Evolutionary conservation across 139 green algal genomes (phyloP), one percentile per base, ranked within the genome.

Genomic region (Medakamo hakoo): DNA sequence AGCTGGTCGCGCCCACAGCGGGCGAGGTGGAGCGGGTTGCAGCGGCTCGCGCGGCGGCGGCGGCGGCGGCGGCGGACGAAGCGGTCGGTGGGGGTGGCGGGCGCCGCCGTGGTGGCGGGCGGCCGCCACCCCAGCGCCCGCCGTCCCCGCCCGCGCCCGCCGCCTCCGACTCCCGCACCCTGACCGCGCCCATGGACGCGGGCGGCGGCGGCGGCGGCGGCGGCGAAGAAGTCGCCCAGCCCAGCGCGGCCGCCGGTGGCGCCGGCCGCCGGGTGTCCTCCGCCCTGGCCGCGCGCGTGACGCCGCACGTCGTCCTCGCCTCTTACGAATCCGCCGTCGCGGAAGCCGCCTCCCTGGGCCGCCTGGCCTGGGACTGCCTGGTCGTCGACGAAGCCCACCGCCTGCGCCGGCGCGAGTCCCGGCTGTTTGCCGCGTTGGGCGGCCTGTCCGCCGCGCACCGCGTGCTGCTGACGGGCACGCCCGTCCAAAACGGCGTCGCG

Each of bases 261-360:
- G 58, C 55, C 1, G 32, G 52, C 9, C 30, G 40, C 26, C n/a
- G n/a, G n/a, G 49, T 4, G 23, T 24, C 31, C 49, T 62, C 60
- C 21, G 27, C 1, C 26, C 56, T 3, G 3, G 22, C 22, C 31
- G 1, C 1, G 23, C 71, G 77, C 68, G 67, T 92, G 27, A 88
- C 88, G 79, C 68, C 82, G 1, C 78, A 91, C 30, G 72, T 89
- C 20, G 78, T 94, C 28, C 57, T 94, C 1, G 77, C 80, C 1
- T 78, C 62, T 14, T 80, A 84, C 52, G 86, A 94, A 67, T 69
- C 75, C 4, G 71, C 84, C 18, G 68, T 64, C 19, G 56, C 72
- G 14, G 82, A 89, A 57, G 60, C 75, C 0, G 32, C 48, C 1
- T 64, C 68, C 26, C 73, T 92, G 59, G 69, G 70, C 57, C 58